Evolutionary conservation across 2,329 filamentous ascomycete genomes (phyloP).

Genomic region (Aspergillus sojae): DNA sequence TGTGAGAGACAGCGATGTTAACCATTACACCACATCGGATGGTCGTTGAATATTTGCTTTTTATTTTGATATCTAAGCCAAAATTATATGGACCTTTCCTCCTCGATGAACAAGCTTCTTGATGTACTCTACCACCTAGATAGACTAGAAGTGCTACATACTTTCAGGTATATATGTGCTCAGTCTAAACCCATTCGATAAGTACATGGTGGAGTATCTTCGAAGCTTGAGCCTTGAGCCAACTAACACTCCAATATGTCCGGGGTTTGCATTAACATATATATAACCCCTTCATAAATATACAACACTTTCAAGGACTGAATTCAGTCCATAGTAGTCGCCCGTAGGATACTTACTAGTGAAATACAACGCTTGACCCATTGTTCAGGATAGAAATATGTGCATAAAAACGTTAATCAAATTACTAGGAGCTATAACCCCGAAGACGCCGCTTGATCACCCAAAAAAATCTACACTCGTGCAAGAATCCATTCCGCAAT

Average conservation of each 20-base stretch:
- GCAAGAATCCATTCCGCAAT: neutral
- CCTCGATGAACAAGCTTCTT: too few relatives aligned
- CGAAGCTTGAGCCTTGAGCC: neutral
- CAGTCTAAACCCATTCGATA: accelerated
- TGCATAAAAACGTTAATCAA: neutral
- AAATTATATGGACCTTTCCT: too few relatives aligned
- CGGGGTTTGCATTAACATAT: neutral
- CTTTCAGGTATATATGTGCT: neutral
- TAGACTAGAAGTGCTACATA: neutral
- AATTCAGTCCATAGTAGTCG: too few relatives aligned
- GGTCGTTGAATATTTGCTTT: accelerated
- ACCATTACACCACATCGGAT: constrained; percentile 7
- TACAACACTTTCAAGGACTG: neutral
- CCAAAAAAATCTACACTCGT: neutral
- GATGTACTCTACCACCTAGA: neutral
- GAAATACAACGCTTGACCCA: neutral
- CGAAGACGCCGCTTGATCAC: neutral
- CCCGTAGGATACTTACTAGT: accelerated
- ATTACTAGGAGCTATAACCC: neutral
- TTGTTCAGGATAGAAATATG: neutral
- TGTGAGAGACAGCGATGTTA: constrained; percentile 8
- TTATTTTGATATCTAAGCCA: neutral
- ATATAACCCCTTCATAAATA: neutral
- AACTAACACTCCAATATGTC: neutral
- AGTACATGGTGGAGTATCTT: neutral